phyloP scores from a whole-genome alignment of 2,329 filamentous ascomycete genomes.

The Colletotrichum brevisporum region DNA sequence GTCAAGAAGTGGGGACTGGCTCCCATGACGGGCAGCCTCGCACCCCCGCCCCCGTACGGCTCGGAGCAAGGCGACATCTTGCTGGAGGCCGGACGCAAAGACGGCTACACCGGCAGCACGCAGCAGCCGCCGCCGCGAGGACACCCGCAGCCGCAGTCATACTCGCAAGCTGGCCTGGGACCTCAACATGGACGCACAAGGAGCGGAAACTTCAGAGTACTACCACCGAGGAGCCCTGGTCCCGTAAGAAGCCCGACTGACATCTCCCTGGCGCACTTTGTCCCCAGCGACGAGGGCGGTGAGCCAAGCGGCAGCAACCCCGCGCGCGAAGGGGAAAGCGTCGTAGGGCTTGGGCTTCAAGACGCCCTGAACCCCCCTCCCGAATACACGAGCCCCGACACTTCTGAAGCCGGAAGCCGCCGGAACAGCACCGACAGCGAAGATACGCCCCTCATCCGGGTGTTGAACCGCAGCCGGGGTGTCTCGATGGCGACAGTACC shows the following conservation, averaged over 20 bases:
- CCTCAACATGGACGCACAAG: constrained; percentile 80
- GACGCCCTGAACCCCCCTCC: constrained; percentile 76
- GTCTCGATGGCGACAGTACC: constrained; percentile 60
- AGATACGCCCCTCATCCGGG: constrained; percentile 65
- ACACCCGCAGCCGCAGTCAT: constrained; percentile 60
- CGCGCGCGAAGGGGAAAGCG: constrained; percentile 48
- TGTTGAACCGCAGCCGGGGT: constrained; percentile 65
- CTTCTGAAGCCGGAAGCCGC: constrained; percentile 69
- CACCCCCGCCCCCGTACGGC: constrained; percentile 95
- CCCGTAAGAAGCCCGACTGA: constrained; percentile 93
- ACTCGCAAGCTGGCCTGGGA: constrained; percentile 54
- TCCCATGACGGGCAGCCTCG: constrained; percentile 94
- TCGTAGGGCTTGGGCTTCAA: constrained; percentile 63
- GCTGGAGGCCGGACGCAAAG: constrained; percentile 84
- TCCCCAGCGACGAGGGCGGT: constrained; percentile 79
- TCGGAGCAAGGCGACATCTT: constrained; percentile 97
- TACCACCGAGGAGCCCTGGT: constrained; percentile 86
- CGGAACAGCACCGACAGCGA: constrained; percentile 72
- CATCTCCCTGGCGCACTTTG: constrained; percentile 91
- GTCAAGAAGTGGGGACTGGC: constrained; percentile 99
- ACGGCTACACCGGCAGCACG: constrained; percentile 63
- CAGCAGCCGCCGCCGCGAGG: constrained; percentile 56
- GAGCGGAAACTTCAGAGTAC: constrained; percentile 83
- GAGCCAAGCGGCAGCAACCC: constrained; percentile 69
- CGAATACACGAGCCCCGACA: constrained; percentile 77